A percentile compares a stretch with the other conserved stretches of the same genome.
phyloP scores from a whole-genome alignment of 331 rosid species.

The Quercus phellos region DNA sequence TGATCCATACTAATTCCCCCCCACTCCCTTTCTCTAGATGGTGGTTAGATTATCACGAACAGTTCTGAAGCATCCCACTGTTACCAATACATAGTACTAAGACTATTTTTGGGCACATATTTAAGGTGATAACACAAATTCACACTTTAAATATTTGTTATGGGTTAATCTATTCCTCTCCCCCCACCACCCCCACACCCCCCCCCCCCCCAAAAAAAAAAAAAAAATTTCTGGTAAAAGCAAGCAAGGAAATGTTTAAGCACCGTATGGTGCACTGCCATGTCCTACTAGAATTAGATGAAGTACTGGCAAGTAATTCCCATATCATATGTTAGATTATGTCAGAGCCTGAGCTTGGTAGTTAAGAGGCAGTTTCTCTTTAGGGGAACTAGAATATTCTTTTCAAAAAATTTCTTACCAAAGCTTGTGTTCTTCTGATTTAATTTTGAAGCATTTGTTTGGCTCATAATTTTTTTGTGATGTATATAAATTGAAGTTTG shows the following conservation, averaged over 20 bases:
- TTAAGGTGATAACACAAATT: not conserved
- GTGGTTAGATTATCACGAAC: not conserved
- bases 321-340: too few relatives aligned
- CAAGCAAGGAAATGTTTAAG: too few relatives aligned
- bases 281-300: too few relatives aligned
- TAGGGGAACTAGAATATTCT: not conserved
- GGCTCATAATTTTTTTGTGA: not conserved
- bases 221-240: too few relatives aligned
- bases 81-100: not conserved
- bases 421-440: not conserved
- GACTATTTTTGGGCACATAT: not conserved
- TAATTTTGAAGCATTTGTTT: not conserved
- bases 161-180: not conserved
- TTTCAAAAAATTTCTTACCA: not conserved
- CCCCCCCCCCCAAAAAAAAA: too few relatives aligned
- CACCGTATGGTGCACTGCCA: too few relatives aligned
- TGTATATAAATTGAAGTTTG: not conserved
- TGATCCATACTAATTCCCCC: not conserved
- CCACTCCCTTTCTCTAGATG: not conserved
- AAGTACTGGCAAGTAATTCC: too few relatives aligned
- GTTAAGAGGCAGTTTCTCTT: too few relatives aligned
- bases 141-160: too few relatives aligned
- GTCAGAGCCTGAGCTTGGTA: too few relatives aligned
- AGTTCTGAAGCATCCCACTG: not conserved
- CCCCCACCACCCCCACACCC: too few relatives aligned